phyloP scores from a whole-genome alignment of 2,329 filamentous ascomycete species.

The Monosporascus cannonballus region DNA sequence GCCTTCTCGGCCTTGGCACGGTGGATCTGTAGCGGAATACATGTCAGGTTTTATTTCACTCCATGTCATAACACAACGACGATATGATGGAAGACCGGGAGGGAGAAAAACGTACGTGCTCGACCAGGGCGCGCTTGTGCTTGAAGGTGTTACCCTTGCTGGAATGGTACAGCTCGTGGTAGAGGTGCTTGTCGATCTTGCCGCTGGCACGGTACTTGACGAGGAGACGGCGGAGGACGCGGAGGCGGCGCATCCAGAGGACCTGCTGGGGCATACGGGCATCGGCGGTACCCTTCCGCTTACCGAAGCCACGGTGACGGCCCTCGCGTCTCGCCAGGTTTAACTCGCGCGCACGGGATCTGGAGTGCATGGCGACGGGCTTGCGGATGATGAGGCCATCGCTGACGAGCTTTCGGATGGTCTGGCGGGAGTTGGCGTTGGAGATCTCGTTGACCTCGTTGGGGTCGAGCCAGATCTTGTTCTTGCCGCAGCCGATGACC shows the following conservation, averaged over 20 bases:
- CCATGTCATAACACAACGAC: background rate
- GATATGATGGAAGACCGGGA: background rate
- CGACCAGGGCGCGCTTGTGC: slow-evolving; percentile 99
- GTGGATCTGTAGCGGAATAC: slow-evolving; percentile 72
- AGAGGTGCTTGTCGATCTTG: slow-evolving; percentile 99
- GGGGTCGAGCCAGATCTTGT: slow-evolving; percentile 99
- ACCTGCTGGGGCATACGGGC: slow-evolving; percentile 99
- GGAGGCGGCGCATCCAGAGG: slow-evolving; percentile 99
- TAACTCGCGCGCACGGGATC: slow-evolving; percentile 90
- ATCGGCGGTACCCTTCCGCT: slow-evolving; percentile 99
- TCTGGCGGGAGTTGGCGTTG: slow-evolving; percentile 99
- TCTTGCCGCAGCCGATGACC: slow-evolving; percentile 98
- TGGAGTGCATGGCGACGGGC: slow-evolving; percentile 99
- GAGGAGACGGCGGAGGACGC: slow-evolving; percentile 96
- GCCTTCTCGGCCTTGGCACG: slow-evolving; percentile 99
- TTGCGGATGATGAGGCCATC: slow-evolving; percentile 99
- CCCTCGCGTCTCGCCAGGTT: slow-evolving; percentile 91
- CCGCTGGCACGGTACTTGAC: slow-evolving; percentile 99
- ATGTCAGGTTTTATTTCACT: slow-evolving; percentile 7
- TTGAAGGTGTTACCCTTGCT: slow-evolving; percentile 99
- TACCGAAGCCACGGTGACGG: slow-evolving; percentile 98
- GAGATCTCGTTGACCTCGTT: slow-evolving; percentile 99
- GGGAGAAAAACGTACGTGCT: slow-evolving; percentile 76
- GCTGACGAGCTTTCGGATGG: slow-evolving; percentile 97
- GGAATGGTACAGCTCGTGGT: slow-evolving; percentile 99